Percentiles rank a stretch among this genome's conserved stretches.
Conservation (phyloP, 192 early-diverging fungal genomes). For the Coemansia umbellata region DNA sequence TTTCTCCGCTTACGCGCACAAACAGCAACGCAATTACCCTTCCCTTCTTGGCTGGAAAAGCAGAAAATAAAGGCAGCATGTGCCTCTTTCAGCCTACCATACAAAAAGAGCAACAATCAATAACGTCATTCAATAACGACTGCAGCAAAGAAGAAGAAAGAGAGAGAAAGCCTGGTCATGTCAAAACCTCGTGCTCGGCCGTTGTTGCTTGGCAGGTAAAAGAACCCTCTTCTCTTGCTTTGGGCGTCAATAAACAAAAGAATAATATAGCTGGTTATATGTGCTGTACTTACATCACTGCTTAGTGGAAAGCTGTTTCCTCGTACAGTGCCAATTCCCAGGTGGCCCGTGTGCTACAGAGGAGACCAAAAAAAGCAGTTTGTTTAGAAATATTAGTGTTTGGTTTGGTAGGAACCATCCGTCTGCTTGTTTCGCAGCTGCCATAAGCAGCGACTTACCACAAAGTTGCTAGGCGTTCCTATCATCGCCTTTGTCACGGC, state of each 20-base stretch:
- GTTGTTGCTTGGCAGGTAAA: background rate
- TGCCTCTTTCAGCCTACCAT: background rate
- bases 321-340: constrained; percentile 45
- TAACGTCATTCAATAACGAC: background rate
- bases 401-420: background rate
- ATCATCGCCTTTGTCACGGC: constrained; percentile 51
- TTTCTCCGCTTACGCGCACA: background rate
- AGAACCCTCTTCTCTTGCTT: too few species aligned
- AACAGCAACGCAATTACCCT: background rate
- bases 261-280: background rate
- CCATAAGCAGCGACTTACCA: constrained; percentile 18
- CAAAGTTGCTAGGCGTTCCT: constrained; percentile 46
- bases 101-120: background rate
- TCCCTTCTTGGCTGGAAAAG: background rate
- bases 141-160: background rate
- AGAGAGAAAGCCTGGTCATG: background rate
- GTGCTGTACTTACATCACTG: constrained; percentile 42
- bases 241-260: too few species aligned
- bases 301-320: constrained; percentile 13
- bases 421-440: background rate
- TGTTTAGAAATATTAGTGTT: background rate
- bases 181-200: too few species aligned
- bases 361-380: background rate
- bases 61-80: background rate
- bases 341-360: constrained; percentile 47